Evolutionary conservation across 73 alveolate genomes (phyloP), one percentile per base, ranked within the genome.

Genomic region (Uronychia binucleata): DNA sequence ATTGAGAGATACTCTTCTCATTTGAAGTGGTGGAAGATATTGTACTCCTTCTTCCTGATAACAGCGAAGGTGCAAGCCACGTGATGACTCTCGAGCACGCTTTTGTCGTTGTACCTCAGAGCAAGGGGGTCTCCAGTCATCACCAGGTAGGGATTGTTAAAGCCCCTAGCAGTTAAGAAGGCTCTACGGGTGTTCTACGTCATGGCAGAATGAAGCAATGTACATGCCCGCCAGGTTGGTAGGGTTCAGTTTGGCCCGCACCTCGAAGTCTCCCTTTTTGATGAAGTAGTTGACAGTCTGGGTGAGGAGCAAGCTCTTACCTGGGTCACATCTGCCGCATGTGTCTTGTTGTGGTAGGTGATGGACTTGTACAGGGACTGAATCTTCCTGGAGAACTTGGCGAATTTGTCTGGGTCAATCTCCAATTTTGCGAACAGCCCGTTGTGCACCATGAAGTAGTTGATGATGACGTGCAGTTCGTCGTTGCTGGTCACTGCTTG

Each of bases 11-110:
- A 88, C 33, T 77, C 96, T n/a, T 86, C 94, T 74, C 28, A 57
- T 0, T 80, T 32, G 19, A 87, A 67, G 74, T 83, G 74, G 0
- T 57, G 86, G 13, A 94, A 77, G 8, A 96, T 31, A 77, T 94
- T 87, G n/a, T 83, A 83, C 11, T 88, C 94, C 76, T 26, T 78
- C 27, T 75, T 86, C 0, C 14, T 58, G 31, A 91, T 34, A 28
- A 81, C 30, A 34, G 75, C 80, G 77, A 88, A 94, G 26, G 95
- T 79, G 26, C 90, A 76, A 28, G 96, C 91, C 0, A 89, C 75
- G 59, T 91, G 98, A 59, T 88, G 92, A 59, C 91, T 81, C 67
- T 94, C 96, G n/a, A 93, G 87, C 14, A 94, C 94, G 28, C 93
- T 67, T 60, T 88, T n/a, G 57, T 82, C 96, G 81, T 94, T 94